Percentiles rank a stretch among this genome's conserved stretches.
phyloP scores from a whole-genome alignment of 202 grass and related monocot genomes.

The Alloteropsis angusta region DNA sequence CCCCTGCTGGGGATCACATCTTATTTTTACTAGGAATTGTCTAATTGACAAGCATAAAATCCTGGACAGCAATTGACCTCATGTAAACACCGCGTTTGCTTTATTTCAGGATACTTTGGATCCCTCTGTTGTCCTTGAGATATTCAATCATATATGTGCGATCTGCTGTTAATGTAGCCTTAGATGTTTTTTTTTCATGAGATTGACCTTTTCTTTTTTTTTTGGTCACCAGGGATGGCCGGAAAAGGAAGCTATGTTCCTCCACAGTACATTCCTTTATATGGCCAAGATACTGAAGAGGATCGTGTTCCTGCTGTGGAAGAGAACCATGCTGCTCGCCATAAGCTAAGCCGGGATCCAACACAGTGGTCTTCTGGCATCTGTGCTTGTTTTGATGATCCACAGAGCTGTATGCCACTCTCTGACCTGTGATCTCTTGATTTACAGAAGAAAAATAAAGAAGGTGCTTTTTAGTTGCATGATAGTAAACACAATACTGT shows the following conservation, averaged over 20 bases:
- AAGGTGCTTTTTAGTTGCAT: conserved; percentile 57
- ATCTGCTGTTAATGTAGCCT: neutral
- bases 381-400: conserved; percentile 94
- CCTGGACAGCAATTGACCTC: neutral
- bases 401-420: conserved; percentile 80
- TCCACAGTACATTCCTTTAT: conserved; percentile 66
- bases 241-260: conserved; percentile 65
- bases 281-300: conserved; percentile 44
- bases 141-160: neutral
- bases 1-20: neutral
- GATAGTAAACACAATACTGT: neutral
- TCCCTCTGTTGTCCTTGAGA: neutral
- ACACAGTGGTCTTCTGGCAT: conserved; percentile 93
- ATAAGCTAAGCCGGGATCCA: conserved; percentile 32
- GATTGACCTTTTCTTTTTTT: neutral
- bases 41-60: neutral
- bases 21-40: neutral
- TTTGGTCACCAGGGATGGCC: conserved; percentile 48
- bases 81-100: neutral
- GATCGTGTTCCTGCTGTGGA: conserved; percentile 13
- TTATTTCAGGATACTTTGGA: neutral
- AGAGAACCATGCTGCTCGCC: conserved; percentile 15
- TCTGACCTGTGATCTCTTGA: conserved; percentile 55
- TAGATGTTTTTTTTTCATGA: neutral
- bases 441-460: conserved; percentile 53